These are phyloP conservation scores for Pseudonitzschia delicatissima DNA, from an alignment of 108 stramenopile genomes.

Conservation along the genomic window DNA sequence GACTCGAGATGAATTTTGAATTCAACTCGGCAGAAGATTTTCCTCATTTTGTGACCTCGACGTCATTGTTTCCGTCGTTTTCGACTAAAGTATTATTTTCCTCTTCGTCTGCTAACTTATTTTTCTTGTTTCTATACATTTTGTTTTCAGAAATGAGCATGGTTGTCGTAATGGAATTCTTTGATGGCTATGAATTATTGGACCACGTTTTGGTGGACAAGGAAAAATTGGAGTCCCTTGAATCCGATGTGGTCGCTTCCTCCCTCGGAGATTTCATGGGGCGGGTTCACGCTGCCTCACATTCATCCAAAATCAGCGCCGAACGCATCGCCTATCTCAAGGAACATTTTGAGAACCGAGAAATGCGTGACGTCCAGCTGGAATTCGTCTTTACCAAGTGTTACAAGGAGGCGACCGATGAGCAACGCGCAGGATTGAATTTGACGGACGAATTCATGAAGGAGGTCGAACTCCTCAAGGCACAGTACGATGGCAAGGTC, in stretches of 20 bases:
- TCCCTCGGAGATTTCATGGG: constrained; percentile 79
- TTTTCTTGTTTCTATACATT: background rate
- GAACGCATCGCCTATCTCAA: constrained; percentile 47
- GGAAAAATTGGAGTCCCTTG: background rate
- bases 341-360: constrained; percentile 69
- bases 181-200: constrained; percentile 59
- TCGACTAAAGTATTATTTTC: no score
- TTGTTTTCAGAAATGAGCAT: constrained; percentile 34
- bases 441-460: constrained; percentile 55
- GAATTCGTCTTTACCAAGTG: constrained; percentile 85
- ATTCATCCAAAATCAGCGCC: constrained; percentile 47
- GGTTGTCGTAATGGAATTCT: constrained; percentile 85
- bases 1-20: no score
- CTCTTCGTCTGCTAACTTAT: background rate
- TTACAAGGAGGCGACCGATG: constrained; percentile 67
- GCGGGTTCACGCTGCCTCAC: constrained; percentile 63
- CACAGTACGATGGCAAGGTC: constrained; percentile 59
- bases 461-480: constrained; percentile 58
- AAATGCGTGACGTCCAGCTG: constrained; percentile 71
- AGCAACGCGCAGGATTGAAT: constrained; percentile 51
- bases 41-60: background rate
- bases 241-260: constrained; percentile 40
- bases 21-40: no score
- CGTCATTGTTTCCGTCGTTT: background rate
- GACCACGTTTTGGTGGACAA: constrained; percentile 65